Percentiles rank a stretch among this genome's conserved stretches.
phyloP scores from a whole-genome alignment of 805 yeast genomes.

The Naumovozyma baii region DNA sequence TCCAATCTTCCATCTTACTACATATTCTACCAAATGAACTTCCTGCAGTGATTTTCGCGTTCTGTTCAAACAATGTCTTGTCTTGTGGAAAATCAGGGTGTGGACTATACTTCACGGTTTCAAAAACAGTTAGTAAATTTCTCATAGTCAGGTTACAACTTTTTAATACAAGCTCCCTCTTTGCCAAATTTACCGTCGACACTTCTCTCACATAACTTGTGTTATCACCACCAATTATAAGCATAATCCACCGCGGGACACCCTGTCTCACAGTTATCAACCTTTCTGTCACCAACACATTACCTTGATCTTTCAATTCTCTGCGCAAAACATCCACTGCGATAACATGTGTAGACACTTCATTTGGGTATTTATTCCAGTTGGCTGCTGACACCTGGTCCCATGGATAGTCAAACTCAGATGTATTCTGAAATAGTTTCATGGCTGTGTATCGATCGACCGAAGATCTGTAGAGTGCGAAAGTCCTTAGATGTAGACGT shows the following conservation, averaged over 20 bases:
- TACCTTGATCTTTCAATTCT: constrained; percentile 45
- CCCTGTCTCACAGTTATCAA: constrained; percentile 81
- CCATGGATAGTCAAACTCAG: constrained; percentile 78
- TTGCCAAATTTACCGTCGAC: constrained; percentile 65
- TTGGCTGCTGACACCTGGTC: constrained; percentile 91
- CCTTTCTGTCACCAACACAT: constrained; percentile 67
- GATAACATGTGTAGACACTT: constrained; percentile 80
- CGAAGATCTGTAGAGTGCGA: no score
- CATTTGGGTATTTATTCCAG: constrained; percentile 97
- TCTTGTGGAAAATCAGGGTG: constrained; percentile 41
- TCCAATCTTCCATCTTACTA: constrained; percentile 85
- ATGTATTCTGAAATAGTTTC: constrained; percentile 70
- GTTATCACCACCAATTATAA: constrained; percentile 62
- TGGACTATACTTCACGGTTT: constrained; percentile 76
- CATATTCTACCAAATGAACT: constrained; percentile 51
- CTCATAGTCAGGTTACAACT: constrained; percentile 81
- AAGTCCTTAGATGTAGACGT: no score
- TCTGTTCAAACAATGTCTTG: constrained; percentile 63
- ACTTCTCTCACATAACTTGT: constrained; percentile 81
- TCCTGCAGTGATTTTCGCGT: constrained; percentile 84
- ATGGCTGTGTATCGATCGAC: constrained; percentile 39
- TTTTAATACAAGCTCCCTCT: constrained; percentile 61
- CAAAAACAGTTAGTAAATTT: constrained; percentile 67
- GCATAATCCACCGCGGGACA: constrained; percentile 72
- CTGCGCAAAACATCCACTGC: constrained; percentile 84